These are phyloP conservation scores for Fraxinus cuspidata DNA, from an alignment of 257 asterid genomes.

Conservation along the genomic window DNA sequence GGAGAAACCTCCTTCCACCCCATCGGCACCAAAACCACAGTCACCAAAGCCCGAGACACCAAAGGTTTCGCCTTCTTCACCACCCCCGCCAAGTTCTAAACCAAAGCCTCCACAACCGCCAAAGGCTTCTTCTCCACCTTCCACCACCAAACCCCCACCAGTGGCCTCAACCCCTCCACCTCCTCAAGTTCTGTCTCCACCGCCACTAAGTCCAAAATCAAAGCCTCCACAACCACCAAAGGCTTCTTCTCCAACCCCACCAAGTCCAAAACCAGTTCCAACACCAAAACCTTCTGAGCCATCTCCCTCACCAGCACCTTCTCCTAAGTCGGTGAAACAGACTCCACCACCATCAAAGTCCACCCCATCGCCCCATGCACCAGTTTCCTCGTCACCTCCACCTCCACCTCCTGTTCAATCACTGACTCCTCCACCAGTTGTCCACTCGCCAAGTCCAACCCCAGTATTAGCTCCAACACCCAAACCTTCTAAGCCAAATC, in stretches of 20 bases:
- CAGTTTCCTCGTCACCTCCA: background rate
- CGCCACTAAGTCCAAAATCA: too few species aligned
- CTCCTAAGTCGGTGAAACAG: background rate
- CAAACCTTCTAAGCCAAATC: background rate
- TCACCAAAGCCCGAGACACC: conserved; percentile 3
- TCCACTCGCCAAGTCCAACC: background rate
- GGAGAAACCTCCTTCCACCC: background rate
- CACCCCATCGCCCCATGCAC: background rate
- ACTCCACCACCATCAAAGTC: background rate
- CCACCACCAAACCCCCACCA: too few species aligned
- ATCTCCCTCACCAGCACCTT: background rate
- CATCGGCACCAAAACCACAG: background rate
- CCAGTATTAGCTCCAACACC: background rate
- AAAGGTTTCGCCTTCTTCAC: background rate
- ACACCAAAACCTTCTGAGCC: too few species aligned
- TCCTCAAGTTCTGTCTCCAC: too few species aligned
- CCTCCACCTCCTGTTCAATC: background rate
- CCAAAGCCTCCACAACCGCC: too few species aligned
- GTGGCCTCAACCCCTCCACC: too few species aligned
- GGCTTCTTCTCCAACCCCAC: too few species aligned
- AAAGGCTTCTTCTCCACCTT: too few species aligned
- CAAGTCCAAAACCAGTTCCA: too few species aligned
- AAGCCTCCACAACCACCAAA: too few species aligned
- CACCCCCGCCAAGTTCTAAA: background rate
- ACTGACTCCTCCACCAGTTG: background rate